Percentiles rank a stretch among this genome's conserved stretches.
Conservation (phyloP, 345 rosid genomes). For the Kandelia obovata region DNA sequence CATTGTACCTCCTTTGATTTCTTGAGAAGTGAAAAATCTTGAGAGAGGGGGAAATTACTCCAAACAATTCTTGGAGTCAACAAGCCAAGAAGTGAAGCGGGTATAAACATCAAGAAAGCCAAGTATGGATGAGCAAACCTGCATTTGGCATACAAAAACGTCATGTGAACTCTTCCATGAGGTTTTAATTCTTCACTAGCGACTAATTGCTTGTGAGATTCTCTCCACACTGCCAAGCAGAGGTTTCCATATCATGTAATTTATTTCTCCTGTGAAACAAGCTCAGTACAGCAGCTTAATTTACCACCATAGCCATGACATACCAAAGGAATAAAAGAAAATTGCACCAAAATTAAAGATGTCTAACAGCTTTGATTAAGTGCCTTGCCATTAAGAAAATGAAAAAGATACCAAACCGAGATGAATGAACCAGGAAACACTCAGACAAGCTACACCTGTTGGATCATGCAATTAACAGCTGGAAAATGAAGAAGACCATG, state of each 20-base stretch:
- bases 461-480: not conserved
- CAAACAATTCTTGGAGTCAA: constrained; percentile 64
- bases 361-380: too few relatives aligned
- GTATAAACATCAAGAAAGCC: constrained; percentile 84
- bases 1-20: constrained; percentile 61
- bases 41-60: constrained; percentile 48
- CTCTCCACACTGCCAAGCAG: not conserved
- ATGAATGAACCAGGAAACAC: too few relatives aligned
- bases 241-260: not conserved
- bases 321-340: not conserved
- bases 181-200: not conserved
- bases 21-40: constrained; percentile 52
- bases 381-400: too few relatives aligned
- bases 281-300: too few relatives aligned
- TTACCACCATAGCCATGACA: not conserved
- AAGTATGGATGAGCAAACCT: constrained; percentile 92
- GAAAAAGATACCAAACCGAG: too few relatives aligned
- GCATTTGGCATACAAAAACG: constrained; percentile 26
- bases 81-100: constrained; percentile 73
- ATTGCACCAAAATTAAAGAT: not conserved
- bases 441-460: too few relatives aligned
- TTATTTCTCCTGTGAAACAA: not conserved
- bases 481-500: constrained; percentile 6
- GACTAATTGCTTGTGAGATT: not conserved
- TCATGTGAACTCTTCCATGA: not conserved